These are phyloP conservation scores for Dactylella cylindrospora DNA, from an alignment of 2,329 filamentous ascomycete genomes.

Conservation along the genomic window DNA sequence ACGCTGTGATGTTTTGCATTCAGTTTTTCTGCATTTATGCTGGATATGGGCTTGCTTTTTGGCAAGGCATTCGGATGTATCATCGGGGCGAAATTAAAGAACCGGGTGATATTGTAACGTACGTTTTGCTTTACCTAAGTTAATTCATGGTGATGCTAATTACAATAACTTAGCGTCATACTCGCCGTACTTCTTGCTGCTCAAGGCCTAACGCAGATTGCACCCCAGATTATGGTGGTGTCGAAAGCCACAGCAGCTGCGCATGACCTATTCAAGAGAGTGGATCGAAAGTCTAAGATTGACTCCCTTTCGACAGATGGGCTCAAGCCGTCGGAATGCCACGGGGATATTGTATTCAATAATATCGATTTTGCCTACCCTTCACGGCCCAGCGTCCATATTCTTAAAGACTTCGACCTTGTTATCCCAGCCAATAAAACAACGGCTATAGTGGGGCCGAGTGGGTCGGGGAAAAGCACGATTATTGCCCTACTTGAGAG, in stretches of 20 bases:
- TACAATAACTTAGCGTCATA: slow-evolving; percentile 50
- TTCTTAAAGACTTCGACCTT: slow-evolving; percentile 63
- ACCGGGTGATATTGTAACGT: slow-evolving; percentile 21
- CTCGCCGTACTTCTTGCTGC: slow-evolving; percentile 56
- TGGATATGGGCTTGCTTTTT: slow-evolving; percentile 63
- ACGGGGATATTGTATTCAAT: slow-evolving; percentile 21
- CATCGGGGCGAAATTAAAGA: slow-evolving; percentile 14
- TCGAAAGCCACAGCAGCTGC: slow-evolving; percentile 57
- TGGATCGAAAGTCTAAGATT: slow-evolving; percentile 55
- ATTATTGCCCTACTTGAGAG: slow-evolving; percentile 70
- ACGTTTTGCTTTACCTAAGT: background rate
- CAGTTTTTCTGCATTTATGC: slow-evolving; percentile 59
- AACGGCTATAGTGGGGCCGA: slow-evolving; percentile 74
- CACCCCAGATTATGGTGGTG: slow-evolving; percentile 62
- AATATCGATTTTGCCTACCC: slow-evolving; percentile 18
- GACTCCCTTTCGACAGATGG: slow-evolving; percentile 55
- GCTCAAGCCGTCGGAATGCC: slow-evolving; percentile 49
- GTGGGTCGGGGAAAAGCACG: slow-evolving; percentile 72
- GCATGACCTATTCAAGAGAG: slow-evolving; percentile 56
- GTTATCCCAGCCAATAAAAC: slow-evolving; percentile 65
- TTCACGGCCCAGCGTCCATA: slow-evolving; percentile 57
- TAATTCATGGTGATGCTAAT: background rate
- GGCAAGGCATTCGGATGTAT: slow-evolving; percentile 62
- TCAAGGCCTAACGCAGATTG: slow-evolving; percentile 57
- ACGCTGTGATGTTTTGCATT: slow-evolving; percentile 43